Percentiles rank a stretch among this genome's conserved stretches.
These are phyloP conservation scores for Coprinellus aureogranulatus DNA, from an alignment of 768 basidiomycete species.

Conservation along the genomic window DNA sequence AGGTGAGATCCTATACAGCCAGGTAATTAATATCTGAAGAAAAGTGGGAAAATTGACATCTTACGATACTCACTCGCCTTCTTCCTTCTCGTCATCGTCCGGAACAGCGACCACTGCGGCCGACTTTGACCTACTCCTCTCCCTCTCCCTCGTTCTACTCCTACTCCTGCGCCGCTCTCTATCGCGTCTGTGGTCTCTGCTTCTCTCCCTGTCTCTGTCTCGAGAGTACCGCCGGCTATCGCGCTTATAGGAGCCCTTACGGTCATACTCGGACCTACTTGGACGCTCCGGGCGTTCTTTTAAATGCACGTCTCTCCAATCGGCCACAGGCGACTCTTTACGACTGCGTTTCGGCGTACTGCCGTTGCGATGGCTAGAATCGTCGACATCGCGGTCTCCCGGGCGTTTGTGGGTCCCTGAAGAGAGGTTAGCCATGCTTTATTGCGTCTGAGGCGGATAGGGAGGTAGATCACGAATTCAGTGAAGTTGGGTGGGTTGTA, in stretches of 20 bases:
- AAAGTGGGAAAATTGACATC: slow-evolving; percentile 6
- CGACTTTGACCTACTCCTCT: slow-evolving; percentile 27
- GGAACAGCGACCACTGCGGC: slow-evolving; percentile 10
- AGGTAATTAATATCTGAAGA: slow-evolving; percentile 8
- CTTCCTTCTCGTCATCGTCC: slow-evolving; percentile 68
- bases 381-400: slow-evolving; percentile 51
- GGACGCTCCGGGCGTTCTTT: slow-evolving; percentile 34
- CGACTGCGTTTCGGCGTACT: background rate
- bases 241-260: no score
- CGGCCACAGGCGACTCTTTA: slow-evolving; percentile 15
- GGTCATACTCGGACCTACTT: no score
- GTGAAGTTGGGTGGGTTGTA: no score
- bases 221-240: slow-evolving; percentile 20
- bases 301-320: slow-evolving; percentile 71
- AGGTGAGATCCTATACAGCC: slow-evolving; percentile 61
- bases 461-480: slow-evolving; percentile 5
- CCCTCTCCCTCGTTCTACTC: slow-evolving; percentile 21
- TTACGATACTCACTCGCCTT: slow-evolving; percentile 86
- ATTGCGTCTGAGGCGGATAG: slow-evolving; percentile 16
- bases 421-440: slow-evolving; percentile 76
- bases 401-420: slow-evolving; percentile 77
- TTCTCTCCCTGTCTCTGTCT: slow-evolving; percentile 11
- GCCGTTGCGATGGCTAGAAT: slow-evolving; percentile 42
- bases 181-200: background rate
- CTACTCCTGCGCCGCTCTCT: slow-evolving; percentile 10